A percentile compares a stretch with the other conserved stretches of the same genome.
Conservation (phyloP, 208 protist genomes). For the Leishmania major region DNA sequence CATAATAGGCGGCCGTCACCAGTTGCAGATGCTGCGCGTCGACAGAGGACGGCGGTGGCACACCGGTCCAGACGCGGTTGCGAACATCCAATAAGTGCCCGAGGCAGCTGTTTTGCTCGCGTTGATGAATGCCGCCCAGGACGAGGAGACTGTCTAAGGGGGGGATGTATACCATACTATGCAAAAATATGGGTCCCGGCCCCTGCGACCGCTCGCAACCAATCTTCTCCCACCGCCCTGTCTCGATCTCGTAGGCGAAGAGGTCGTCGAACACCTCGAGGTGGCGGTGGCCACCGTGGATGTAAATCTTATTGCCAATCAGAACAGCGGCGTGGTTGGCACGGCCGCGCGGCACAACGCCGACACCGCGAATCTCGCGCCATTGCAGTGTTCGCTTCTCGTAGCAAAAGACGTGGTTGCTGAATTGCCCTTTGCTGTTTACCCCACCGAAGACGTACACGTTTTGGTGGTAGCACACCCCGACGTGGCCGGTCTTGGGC, state of each 20-base stretch:
- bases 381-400: slow-evolving; percentile 84
- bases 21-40: slow-evolving; percentile 82
- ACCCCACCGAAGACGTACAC: slow-evolving; percentile 85
- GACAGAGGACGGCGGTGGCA: slow-evolving; percentile 62
- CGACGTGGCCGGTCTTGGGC: slow-evolving; percentile 79
- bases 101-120: slow-evolving; percentile 81
- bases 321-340: slow-evolving; percentile 78
- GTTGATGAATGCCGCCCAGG: slow-evolving; percentile 87
- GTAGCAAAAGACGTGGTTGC: slow-evolving; percentile 64
- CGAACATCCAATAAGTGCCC: slow-evolving; percentile 85
- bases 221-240: slow-evolving; percentile 79
- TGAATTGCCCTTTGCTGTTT: slow-evolving; percentile 69
- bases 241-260: slow-evolving; percentile 68
- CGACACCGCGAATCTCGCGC: slow-evolving; percentile 76
- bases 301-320: slow-evolving; percentile 70
- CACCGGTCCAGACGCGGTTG: slow-evolving; percentile 77
- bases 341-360: slow-evolving; percentile 72
- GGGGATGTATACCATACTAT: slow-evolving; percentile 74
- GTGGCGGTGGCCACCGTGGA: slow-evolving; percentile 80
- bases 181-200: slow-evolving; percentile 82
- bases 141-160: slow-evolving; percentile 68
- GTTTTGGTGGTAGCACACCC: slow-evolving; percentile 70
- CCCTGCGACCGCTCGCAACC: slow-evolving; percentile 58
- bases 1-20: slow-evolving; percentile 55
- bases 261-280: slow-evolving; percentile 85